A percentile compares a stretch with the other conserved stretches of the same genome.
Conservation (phyloP, 768 basidiomycete species). For the Boletus reticuloceps region DNA sequence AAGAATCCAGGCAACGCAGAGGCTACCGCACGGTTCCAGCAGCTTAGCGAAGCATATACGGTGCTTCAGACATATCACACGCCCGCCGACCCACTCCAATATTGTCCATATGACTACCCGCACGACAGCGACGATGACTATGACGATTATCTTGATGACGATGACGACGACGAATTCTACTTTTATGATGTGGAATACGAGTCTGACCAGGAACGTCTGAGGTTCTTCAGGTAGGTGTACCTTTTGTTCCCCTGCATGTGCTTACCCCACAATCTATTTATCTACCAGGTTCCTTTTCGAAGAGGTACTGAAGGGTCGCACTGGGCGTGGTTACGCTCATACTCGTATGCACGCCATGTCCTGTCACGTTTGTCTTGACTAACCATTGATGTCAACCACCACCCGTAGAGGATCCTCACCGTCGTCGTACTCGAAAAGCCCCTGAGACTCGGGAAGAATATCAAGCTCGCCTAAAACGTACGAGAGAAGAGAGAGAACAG, state of each 20-base stretch:
- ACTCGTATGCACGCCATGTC: conserved; percentile 26
- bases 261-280: conserved; percentile 1
- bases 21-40: conserved; percentile 70
- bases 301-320: conserved; percentile 40
- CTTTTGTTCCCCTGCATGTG: neutral
- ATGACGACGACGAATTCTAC: conserved; percentile 31
- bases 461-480: conserved; percentile 46
- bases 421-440: conserved; percentile 8
- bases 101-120: conserved; percentile 9
- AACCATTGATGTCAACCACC: conserved; percentile 1
- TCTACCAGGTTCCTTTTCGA: conserved; percentile 48
- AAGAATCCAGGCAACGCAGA: conserved; percentile 66
- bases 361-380: conserved; percentile 7
- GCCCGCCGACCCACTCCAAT: conserved; percentile 22
- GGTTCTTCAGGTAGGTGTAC: conserved; percentile 44
- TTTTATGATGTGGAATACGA: conserved; percentile 31
- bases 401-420: conserved; percentile 21
- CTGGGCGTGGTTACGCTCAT: conserved; percentile 25
- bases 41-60: conserved; percentile 66
- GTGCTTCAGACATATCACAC: conserved; percentile 53
- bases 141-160: conserved; percentile 29
- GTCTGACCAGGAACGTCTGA: conserved; percentile 33
- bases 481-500: conserved; percentile 51
- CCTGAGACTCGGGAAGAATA: conserved; percentile 54
- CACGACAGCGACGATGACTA: conserved; percentile 42